Percentiles rank a stretch among this genome's conserved stretches.
These are phyloP conservation scores for Puccinellia tenuiflora DNA, from an alignment of 176 grass and related monocot species.

Conservation along the genomic window DNA sequence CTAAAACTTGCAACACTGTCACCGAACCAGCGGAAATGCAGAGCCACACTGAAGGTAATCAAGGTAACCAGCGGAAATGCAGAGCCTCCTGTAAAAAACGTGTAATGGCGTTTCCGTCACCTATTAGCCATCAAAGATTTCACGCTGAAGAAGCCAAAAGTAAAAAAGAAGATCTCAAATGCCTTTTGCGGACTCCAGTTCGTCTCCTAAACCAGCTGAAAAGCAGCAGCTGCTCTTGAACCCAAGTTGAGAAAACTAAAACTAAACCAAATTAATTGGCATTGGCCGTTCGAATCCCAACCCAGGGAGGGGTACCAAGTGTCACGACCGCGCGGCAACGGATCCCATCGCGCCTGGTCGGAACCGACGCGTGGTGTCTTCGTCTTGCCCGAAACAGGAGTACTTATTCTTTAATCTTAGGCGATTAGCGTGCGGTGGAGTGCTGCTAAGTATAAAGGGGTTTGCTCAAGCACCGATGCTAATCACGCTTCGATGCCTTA, in stretches of 20 bases:
- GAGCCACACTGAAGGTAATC: background rate
- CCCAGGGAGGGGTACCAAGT: constrained; percentile 18
- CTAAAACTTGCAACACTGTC: background rate
- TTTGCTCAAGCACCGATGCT: constrained; percentile 8
- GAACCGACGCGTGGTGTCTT: constrained; percentile 41
- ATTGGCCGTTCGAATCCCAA: background rate
- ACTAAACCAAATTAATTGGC: background rate
- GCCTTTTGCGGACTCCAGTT: background rate
- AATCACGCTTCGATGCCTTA: constrained; percentile 21
- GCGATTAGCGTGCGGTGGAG: background rate
- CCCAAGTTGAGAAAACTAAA: background rate
- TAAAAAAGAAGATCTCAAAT: background rate
- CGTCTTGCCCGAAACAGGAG: background rate
- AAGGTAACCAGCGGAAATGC: no score
- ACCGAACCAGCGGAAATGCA: background rate
- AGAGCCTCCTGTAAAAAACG: no score
- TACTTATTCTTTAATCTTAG: constrained; percentile 23
- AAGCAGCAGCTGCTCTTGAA: background rate
- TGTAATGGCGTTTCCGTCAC: no score
- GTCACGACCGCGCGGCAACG: constrained; percentile 48
- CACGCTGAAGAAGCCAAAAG: background rate
- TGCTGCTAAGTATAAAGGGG: background rate
- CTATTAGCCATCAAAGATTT: no score
- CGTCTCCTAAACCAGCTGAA: background rate
- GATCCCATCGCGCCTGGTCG: constrained; percentile 55